Conservation (phyloP, 108 stramenopile genomes). For the Skeletonema menzelii region DNA sequence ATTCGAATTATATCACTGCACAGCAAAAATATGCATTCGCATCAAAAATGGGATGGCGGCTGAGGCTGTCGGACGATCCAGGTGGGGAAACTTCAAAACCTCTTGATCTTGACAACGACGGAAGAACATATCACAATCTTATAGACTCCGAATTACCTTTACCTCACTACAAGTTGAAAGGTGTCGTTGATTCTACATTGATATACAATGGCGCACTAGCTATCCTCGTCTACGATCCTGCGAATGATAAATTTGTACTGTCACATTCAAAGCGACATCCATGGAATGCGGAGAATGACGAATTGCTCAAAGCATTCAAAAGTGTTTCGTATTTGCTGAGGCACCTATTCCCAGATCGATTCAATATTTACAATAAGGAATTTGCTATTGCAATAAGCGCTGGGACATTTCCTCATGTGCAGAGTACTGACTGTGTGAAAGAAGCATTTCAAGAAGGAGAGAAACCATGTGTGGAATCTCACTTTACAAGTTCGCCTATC, state of each 20-base stretch:
- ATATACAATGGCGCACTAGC: not conserved
- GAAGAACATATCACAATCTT: not conserved
- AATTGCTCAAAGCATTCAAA: not conserved
- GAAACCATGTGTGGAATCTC: not conserved
- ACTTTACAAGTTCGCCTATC: not conserved
- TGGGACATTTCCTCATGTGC: not conserved
- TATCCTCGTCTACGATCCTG: constrained; percentile 2
- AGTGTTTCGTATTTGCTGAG: not conserved
- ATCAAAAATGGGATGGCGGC: too few relatives aligned
- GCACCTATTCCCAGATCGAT: not conserved
- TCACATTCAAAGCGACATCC: not conserved
- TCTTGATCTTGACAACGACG: not conserved
- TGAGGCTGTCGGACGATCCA: too few relatives aligned
- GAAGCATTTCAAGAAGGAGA: not conserved
- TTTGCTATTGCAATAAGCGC: not conserved
- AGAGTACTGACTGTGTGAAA: not conserved
- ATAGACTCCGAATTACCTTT: not conserved
- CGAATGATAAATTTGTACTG: not conserved
- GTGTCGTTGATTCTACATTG: not conserved
- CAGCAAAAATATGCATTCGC: not conserved
- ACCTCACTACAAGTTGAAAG: not conserved
- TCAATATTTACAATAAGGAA: not conserved
- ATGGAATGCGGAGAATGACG: not conserved
- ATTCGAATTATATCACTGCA: not conserved
- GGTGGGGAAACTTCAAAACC: not conserved